A percentile compares a stretch with the other conserved stretches of the same genome.
phyloP scores from a whole-genome alignment of 2,329 filamentous ascomycete genomes.

The Penicillium glabrum region DNA sequence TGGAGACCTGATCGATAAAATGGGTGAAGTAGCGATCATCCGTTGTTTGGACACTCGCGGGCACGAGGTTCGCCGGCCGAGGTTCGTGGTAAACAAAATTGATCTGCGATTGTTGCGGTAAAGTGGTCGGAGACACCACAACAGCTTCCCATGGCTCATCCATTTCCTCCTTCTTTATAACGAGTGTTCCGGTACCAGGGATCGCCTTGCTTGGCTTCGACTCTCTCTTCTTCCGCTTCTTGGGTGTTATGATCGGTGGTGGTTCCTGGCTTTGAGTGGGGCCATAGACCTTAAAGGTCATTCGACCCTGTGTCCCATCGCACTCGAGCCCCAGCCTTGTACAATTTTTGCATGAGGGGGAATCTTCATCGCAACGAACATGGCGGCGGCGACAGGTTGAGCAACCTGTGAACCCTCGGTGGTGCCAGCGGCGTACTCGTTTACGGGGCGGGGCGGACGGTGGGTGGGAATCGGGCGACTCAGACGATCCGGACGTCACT shows the following conservation, averaged over 20 bases:
- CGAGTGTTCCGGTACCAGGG: conserved; percentile 3
- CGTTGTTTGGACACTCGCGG: conserved; percentile 21
- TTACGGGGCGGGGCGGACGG: conserved; percentile 26
- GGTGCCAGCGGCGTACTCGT: conserved; percentile 41
- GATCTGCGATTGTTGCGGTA: conserved; percentile 13
- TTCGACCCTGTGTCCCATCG: conserved; percentile 34
- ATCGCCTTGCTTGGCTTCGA: conserved; percentile 14
- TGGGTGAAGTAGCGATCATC: conserved; percentile 38
- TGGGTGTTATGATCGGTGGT: conserved; percentile 10
- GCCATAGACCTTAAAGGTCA: conserved; percentile 41
- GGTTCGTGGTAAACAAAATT: conserved; percentile 30
- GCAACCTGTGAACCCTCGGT: conserved; percentile 43
- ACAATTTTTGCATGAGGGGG: conserved; percentile 40
- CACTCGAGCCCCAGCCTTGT: conserved; percentile 34
- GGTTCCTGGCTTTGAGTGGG: conserved; percentile 24
- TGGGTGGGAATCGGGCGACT: conserved; percentile 3
- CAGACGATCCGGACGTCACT: conserved; percentile 1
- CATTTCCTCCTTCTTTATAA: conserved; percentile 7
- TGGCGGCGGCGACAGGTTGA: conserved; percentile 42
- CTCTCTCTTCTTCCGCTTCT: conserved; percentile 22
- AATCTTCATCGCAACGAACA: conserved; percentile 39
- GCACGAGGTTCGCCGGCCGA: conserved; percentile 10
- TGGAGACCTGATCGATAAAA: conserved; percentile 36
- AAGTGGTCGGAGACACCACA: conserved; percentile 28
- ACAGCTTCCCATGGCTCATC: conserved; percentile 19